Evolutionary conservation across 2,329 filamentous ascomycete species (phyloP).

Genomic region (Exophiala phaeomuriformis): DNA sequence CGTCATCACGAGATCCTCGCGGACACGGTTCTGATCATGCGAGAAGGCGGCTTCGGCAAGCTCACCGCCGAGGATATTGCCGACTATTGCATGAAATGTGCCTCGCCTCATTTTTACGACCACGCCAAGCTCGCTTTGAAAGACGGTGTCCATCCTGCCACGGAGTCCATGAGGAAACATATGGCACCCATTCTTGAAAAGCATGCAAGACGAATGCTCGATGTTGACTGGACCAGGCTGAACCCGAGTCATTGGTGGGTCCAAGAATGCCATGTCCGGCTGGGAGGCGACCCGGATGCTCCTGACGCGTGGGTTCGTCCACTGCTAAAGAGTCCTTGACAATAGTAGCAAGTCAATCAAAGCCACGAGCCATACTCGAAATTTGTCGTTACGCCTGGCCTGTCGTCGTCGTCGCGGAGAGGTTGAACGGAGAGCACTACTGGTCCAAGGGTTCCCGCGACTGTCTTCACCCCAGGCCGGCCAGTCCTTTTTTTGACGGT

Average conservation of each 20-base stretch:
- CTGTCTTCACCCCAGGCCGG: no score
- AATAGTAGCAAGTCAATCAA: no score
- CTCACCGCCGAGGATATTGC: conserved; percentile 17
- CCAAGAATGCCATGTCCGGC: neutral
- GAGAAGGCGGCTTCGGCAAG: conserved; percentile 20
- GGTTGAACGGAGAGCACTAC: no score
- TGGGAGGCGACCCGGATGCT: neutral
- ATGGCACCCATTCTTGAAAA: conserved; percentile 9
- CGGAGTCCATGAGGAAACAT: conserved; percentile 8
- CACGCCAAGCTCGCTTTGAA: neutral
- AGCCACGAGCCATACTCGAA: no score
- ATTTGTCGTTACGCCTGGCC: no score
- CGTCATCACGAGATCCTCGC: conserved; percentile 9
- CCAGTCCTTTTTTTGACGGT: no score
- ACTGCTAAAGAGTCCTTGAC: no score
- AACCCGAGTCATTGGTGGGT: neutral
- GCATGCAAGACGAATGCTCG: conserved; percentile 8
- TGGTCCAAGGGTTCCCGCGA: no score
- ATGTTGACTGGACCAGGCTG: conserved; percentile 12
- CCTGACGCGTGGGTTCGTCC: neutral
- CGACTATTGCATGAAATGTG: conserved; percentile 21
- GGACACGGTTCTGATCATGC: conserved; percentile 18
- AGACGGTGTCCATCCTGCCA: neutral
- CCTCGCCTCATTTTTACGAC: conserved; percentile 4
- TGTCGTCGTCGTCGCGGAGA: no score